A percentile compares a stretch with the other conserved stretches of the same genome.
phyloP scores from a whole-genome alignment of 306 rosid genomes.

The Sesbania bispinosa region DNA sequence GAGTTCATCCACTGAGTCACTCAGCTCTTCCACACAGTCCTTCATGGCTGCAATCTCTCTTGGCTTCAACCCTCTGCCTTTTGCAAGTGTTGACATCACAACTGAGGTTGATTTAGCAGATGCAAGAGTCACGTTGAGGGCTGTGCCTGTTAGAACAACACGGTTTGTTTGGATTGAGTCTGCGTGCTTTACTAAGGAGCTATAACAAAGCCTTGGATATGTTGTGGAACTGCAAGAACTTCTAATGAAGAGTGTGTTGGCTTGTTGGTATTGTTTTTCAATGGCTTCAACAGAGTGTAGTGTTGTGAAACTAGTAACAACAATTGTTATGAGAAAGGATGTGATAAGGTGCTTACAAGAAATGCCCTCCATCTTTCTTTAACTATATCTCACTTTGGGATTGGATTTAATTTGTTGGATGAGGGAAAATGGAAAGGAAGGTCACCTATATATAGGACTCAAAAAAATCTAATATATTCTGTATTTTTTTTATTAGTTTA shows the following conservation, averaged over 20 bases:
- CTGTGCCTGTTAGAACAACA: conserved; percentile 42
- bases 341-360: conserved; percentile 21
- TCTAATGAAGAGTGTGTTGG: conserved; percentile 52
- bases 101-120: conserved; percentile 43
- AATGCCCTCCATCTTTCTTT: conserved; percentile 30
- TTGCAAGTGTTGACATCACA: conserved; percentile 33
- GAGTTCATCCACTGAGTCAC: conserved; percentile 56
- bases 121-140: conserved; percentile 58
- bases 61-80: conserved; percentile 33
- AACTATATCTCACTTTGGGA: neutral
- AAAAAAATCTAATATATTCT: neutral
- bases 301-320: neutral
- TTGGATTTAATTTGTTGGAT: neutral
- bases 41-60: conserved; percentile 53
- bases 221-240: conserved; percentile 61
- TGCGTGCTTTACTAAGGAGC: conserved; percentile 61
- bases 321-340: conserved; percentile 20
- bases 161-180: conserved; percentile 49
- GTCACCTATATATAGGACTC: neutral
- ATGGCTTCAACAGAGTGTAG: conserved; percentile 5
- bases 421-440: conserved; percentile 14
- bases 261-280: conserved; percentile 16
- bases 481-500: neutral
- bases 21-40: conserved; percentile 68
- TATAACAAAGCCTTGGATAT: conserved; percentile 62